phyloP scores from a whole-genome alignment of 1,284 basidiomycete species.

The Boletellus sp. region DNA sequence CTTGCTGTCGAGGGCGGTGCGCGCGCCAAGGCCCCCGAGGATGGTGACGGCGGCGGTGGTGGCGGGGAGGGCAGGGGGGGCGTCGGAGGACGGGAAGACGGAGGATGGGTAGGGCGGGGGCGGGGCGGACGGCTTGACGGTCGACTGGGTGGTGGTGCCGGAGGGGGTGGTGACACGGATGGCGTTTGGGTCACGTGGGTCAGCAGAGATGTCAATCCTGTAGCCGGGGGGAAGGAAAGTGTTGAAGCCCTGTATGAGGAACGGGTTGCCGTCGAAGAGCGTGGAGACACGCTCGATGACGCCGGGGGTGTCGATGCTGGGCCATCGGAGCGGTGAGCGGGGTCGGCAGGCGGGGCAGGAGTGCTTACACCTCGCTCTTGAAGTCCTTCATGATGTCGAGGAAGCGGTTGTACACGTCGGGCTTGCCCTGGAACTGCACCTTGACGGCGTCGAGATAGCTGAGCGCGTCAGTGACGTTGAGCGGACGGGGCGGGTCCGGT shows the following conservation, averaged over 20 bases:
- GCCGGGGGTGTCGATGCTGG: slow-evolving; percentile 95
- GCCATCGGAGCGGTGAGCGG: background rate
- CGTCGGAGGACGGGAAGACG: slow-evolving; percentile 39
- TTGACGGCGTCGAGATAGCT: slow-evolving; percentile 97
- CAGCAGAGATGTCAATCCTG: slow-evolving; percentile 86
- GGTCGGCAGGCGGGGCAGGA: background rate
- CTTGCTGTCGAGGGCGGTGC: slow-evolving; percentile 42
- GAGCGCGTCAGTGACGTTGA: slow-evolving; percentile 90
- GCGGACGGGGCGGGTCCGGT: slow-evolving; percentile 39
- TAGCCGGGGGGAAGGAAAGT: slow-evolving; percentile 97
- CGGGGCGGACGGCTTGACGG: slow-evolving; percentile 33
- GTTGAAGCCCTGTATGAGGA: slow-evolving; percentile 98
- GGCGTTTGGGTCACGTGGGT: slow-evolving; percentile 72
- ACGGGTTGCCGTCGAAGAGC: slow-evolving; percentile 91
- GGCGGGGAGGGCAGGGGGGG: slow-evolving; percentile 32
- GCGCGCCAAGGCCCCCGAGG: slow-evolving; percentile 52
- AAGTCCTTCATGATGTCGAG: slow-evolving; percentile 99
- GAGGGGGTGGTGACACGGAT: slow-evolving; percentile 95
- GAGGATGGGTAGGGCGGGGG: slow-evolving; percentile 38
- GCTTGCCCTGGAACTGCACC: slow-evolving; percentile 86
- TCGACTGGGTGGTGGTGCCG: slow-evolving; percentile 73
- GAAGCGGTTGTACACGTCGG: slow-evolving; percentile 96
- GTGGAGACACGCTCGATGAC: slow-evolving; percentile 96
- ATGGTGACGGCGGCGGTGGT: slow-evolving; percentile 57
- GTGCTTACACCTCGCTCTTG: slow-evolving; percentile 83